Evolutionary conservation across 1,284 basidiomycete species (phyloP), one percentile per base, ranked within the genome.

Genomic region (Cutaneotrichosporon cavernicola): DNA sequence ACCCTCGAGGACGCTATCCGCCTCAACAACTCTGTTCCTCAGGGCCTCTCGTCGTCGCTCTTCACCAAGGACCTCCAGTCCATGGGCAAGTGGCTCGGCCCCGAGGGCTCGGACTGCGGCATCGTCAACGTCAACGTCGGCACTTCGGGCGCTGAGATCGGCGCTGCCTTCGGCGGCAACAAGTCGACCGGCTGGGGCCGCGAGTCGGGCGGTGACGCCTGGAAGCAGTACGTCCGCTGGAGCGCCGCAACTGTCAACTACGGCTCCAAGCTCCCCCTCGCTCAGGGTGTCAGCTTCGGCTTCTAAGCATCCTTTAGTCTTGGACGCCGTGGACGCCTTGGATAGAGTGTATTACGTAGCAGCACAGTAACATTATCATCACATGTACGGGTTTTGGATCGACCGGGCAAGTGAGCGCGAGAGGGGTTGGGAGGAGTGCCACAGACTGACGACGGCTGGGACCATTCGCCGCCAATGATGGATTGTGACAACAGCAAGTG

Each of bases 151-250:
- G 94, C 95, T 18, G 94, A 98, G 81, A 97, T 97, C 66, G 89
- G 89, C 58, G 89, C 88, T 9, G 91, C 90, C 0, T 97, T 97
- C 74, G 93, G 93, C 59, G 94, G 95, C 51, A 96, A 96, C 84
- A 94, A 95, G 87, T 88, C 67, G 46, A 82, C 81, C 2, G 83
- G 83, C 65, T 93, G 92, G 92, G 95, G 95, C n/a, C 87, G 94
- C 62, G 94, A 97, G 82, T 93, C 91, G 16, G 94, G 94, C 40
- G 94, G 94, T 55, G 94, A 97, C 80, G 90, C 94, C 30, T 97
- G 94, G 94, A 95, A 95, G 80, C 91, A 96, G 63, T 80, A 80
- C 60, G 76, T 78, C 40, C 63, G 77, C 56, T 79, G 77, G 77
- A 73, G 71, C 50, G 70, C 75, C 76, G 93, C 91, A 77, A 97